These are phyloP conservation scores for Phytophthora hybrid DNA, from an alignment of 352 stramenopile genomes.

Conservation along the genomic window DNA sequence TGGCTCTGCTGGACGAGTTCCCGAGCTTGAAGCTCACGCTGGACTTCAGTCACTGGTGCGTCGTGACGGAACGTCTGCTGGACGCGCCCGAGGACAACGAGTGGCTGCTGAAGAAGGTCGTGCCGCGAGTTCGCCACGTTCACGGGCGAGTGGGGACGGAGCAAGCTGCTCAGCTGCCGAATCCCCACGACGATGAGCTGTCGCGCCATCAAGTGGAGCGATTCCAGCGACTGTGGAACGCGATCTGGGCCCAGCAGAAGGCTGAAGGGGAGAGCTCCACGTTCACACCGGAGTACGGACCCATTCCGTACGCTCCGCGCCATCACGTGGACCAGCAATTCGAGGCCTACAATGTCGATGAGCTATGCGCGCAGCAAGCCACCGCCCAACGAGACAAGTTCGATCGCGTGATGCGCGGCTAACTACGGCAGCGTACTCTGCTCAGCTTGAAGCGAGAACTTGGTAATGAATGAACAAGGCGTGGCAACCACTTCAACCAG, in stretches of 20 bases:
- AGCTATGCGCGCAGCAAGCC: slow-evolving; percentile 51
- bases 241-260: slow-evolving; percentile 54
- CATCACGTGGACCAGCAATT: slow-evolving; percentile 34
- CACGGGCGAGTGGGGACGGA: slow-evolving; percentile 67
- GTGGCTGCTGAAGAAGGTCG: slow-evolving; percentile 59
- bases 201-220: slow-evolving; percentile 46
- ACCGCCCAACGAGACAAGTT: slow-evolving; percentile 48
- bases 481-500: no score
- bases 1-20: slow-evolving; percentile 67
- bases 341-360: slow-evolving; percentile 64
- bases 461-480: no score
- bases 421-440: not conserved
- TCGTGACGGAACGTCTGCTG: slow-evolving; percentile 68
- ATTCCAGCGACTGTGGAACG: slow-evolving; percentile 64
- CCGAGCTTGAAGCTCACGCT: slow-evolving; percentile 72
- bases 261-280: slow-evolving; percentile 36
- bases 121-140: slow-evolving; percentile 68
- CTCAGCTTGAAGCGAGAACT: no score
- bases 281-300: slow-evolving; percentile 82
- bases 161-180: slow-evolving; percentile 59
- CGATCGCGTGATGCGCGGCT: slow-evolving; percentile 8
- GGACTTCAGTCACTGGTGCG: slow-evolving; percentile 75
- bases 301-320: slow-evolving; percentile 63
- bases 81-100: slow-evolving; percentile 52
- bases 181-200: slow-evolving; percentile 40